These are phyloP conservation scores for Soucietia sequanensis DNA, from an alignment of 805 yeast genomes.

Conservation along the genomic window DNA sequence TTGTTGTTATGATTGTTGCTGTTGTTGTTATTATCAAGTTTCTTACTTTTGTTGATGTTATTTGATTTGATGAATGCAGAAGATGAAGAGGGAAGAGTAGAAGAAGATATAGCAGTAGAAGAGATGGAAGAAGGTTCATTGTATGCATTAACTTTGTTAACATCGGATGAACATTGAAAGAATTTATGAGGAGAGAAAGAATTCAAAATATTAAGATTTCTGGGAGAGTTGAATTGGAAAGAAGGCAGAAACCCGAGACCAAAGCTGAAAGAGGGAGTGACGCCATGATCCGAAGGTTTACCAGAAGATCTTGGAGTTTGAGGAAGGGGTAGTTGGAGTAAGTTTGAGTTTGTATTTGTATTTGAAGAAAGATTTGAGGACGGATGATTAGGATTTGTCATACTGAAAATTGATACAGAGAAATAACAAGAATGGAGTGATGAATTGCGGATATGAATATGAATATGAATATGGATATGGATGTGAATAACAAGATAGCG, in stretches of 20 bases:
- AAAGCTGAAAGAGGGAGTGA: conserved; percentile 36
- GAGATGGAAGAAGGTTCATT: not conserved
- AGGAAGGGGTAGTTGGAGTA: conserved; percentile 9
- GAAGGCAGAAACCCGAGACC: conserved; percentile 44
- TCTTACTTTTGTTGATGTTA: no score
- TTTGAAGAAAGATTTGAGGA: no score
- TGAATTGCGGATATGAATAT: no score
- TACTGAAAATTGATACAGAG: no score
- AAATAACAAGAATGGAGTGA: no score
- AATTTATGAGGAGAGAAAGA: conserved; percentile 36
- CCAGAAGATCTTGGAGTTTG: conserved; percentile 14
- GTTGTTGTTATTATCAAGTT: no score
- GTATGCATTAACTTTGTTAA: conserved; percentile 6
- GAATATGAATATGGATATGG: no score
- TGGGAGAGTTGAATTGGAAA: conserved; percentile 38
- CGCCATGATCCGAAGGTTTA: conserved; percentile 6
- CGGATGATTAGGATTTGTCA: no score
- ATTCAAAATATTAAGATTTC: conserved; percentile 19
- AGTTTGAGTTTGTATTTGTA: no score
- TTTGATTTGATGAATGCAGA: conserved; percentile 1
- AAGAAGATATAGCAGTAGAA: no score
- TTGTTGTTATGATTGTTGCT: no score
- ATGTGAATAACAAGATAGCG: no score
- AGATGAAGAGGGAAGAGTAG: conserved; percentile 1
- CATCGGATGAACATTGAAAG: conserved; percentile 22